Evolutionary conservation across 2,329 filamentous ascomycete genomes (phyloP), one percentile per base, ranked within the genome.

Genomic region (Lachnellula hyalina): DNA sequence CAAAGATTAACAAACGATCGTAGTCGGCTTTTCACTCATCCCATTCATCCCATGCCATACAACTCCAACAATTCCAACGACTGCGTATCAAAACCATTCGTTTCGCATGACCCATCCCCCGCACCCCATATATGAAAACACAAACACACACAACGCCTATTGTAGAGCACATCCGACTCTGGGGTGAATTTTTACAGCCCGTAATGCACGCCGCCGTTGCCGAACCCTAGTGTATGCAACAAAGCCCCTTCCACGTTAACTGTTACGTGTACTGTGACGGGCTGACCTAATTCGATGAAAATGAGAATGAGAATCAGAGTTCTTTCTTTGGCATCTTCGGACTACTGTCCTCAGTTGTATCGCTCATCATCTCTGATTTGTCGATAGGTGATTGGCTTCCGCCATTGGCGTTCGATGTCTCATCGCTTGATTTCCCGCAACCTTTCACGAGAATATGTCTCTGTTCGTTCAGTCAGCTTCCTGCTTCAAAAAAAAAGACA

Each of bases 361-460:
- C 67, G 47, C 65, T 67, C 58, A 68, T 58, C 3, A 64, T 54
- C 15, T 68, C 67, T 21, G 55, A 56, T 50, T 67, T 68, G 34
- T 68, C 65, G 25, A 64, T 54, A 4, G 66, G 62, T 1, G 67
- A 67, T 19, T 67, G 64, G 34, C 61, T 66, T 32, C 50, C 61
- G 19, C 56, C 58, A 51, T 62, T 62, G 2, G 55, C 23, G 49
- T 62, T 66, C 17, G 55, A 40, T 23, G 54, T 48, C 5, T 56
- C 57, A 40, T 56, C 56, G 5, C 53, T 51, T 3, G 60, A 19
- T 25, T 84, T 85, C 55, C 83, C 83, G 65, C 83, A 86, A 48
- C 83, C 83, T 70, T 86, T 86, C 62, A 86, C 83, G 14, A 86
- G 76, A 59, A 85, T 82, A 69, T 86, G 83, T 69, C 83, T 76